Base-by-base conservation (phyloP, 345 rosid genomes). In the Passiflora organensis region DNA sequence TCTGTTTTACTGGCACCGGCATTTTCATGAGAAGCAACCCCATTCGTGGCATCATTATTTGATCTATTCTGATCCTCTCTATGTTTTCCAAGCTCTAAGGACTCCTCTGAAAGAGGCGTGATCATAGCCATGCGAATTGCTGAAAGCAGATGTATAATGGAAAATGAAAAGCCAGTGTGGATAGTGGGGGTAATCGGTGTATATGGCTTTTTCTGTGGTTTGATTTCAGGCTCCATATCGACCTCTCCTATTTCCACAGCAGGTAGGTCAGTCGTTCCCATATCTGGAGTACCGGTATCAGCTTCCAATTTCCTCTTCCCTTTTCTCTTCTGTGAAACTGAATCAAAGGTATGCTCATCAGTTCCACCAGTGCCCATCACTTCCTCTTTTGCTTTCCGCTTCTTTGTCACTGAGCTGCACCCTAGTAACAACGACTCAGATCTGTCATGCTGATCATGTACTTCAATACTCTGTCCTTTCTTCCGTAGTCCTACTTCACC, bases 101-200 rank as follows among this genome's bases (percentile, higher is more conserved):
- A 72, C 65, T 82, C 91, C 68, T 84, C 94, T 12, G 82, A 59
- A 39, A 76, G 79, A 24, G 72, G 73, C 64, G 79, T 73, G 71
- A 78, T 72, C 95, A 93, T 82, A 28, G 95, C 89, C 81, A 80
- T 51, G 48, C 97, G 95, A 64, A 94, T 96, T 18, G 99, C 95
- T 28, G 99, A 76, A 56, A 94, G 96, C 69, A 94, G 97, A 76
- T 94, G 99, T 44, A 94, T 66, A 47, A 94, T 77, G 43, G 99
- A 89, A 80, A 94, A 94, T 20, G 97, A 89, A 76, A 94, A 89
- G 57, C 95, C 90, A 37, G 91, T 74, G 65, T 85, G 97, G 70
- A 87, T 95, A 32, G 99, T 87, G 1, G 99, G 99, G 20, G 87
- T 87, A 58, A 94, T 89, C 72, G 87, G 81, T 39, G 80, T 78